Evolutionary conservation across 1,284 basidiomycete species (phyloP).

Genomic region (Amylostereum areolatum): DNA sequence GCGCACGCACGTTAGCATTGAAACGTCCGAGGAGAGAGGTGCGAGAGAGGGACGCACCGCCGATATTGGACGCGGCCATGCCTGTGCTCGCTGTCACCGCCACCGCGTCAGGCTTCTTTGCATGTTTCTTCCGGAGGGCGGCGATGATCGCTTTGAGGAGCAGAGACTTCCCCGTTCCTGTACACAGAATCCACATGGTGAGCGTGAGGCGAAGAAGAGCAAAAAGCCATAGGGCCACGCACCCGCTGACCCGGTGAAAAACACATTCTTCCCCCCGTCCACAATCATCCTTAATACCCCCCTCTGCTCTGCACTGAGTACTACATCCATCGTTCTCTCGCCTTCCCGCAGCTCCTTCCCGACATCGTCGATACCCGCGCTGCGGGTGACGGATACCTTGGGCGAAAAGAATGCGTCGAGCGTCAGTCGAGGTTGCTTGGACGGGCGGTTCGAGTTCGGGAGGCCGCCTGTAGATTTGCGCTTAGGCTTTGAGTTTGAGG

Average conservation of each 20-base stretch:
- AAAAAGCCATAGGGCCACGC: slow-evolving; percentile 7
- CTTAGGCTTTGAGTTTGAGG: slow-evolving; percentile 17
- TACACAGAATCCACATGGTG: too few relatives aligned
- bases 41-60: slow-evolving; percentile 35
- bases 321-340: slow-evolving; percentile 24
- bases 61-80: slow-evolving; percentile 61
- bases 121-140: slow-evolving; percentile 44
- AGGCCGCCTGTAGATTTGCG: slow-evolving; percentile 32
- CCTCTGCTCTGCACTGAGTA: slow-evolving; percentile 39
- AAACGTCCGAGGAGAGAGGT: not conserved
- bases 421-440: slow-evolving; percentile 33
- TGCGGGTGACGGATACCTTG: slow-evolving; percentile 24
- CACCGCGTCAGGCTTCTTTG: slow-evolving; percentile 37
- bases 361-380: slow-evolving; percentile 11
- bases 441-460: slow-evolving; percentile 16
- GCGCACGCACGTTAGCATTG: not conserved
- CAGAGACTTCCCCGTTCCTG: slow-evolving; percentile 55
- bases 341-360: slow-evolving; percentile 21
- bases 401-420: slow-evolving; percentile 42
- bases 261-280: slow-evolving; percentile 41
- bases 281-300: slow-evolving; percentile 38
- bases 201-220: not conserved
- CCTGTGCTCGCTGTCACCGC: slow-evolving; percentile 56
- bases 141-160: slow-evolving; percentile 51
- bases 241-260: slow-evolving; percentile 51